Percentiles rank a stretch among this genome's conserved stretches.
phyloP scores from a whole-genome alignment of 257 asterid genomes.

The Solanum dulcamara region DNA sequence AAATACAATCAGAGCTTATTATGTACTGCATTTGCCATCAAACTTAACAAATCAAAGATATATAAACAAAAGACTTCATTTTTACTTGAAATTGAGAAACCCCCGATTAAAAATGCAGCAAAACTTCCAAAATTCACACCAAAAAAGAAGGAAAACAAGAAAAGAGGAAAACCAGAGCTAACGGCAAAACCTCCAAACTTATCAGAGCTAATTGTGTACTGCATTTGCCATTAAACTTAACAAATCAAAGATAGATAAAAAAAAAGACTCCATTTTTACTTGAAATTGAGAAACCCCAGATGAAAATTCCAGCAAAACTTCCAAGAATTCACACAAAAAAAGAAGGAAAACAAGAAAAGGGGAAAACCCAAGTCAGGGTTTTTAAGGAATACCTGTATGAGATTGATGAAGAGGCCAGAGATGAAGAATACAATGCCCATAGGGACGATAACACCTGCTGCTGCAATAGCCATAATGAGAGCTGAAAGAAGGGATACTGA shows the following conservation, averaged over 20 bases:
- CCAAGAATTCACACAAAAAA: not conserved
- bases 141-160: not conserved
- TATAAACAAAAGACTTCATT: not conserved
- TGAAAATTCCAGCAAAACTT: not conserved
- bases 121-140: too few species aligned
- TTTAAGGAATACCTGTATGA: slow-evolving; percentile 47
- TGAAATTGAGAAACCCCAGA: not conserved
- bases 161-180: not conserved
- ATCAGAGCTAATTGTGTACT: not conserved
- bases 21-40: not conserved
- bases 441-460: slow-evolving; percentile 67
- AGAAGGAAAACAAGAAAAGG: not conserved
- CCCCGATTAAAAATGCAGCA: too few species aligned
- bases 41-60: not conserved
- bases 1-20: not conserved
- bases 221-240: not conserved
- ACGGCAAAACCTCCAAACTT: too few species aligned
- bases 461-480: slow-evolving; percentile 30
- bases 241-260: not conserved
- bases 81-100: too few species aligned
- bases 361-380: not conserved
- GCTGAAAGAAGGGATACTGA: not conserved
- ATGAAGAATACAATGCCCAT: slow-evolving; percentile 74
- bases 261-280: not conserved
- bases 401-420: slow-evolving; percentile 74